Conservation (phyloP, 768 basidiomycete genomes). For the Trametopsis cervina region DNA sequence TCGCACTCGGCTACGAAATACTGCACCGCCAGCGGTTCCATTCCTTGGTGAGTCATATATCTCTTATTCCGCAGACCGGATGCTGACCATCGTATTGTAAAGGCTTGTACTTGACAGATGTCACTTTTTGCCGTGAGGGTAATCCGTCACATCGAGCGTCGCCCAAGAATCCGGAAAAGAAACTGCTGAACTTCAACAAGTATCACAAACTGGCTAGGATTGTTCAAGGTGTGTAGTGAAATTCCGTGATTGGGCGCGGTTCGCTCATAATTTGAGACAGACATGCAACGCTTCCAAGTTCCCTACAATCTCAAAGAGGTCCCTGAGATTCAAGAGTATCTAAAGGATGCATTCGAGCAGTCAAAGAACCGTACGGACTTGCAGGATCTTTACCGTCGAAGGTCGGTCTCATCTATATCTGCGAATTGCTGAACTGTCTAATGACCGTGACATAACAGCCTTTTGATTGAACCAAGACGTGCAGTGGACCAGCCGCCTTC, state of each 20-base stretch:
- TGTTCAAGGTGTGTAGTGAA: conserved; percentile 55
- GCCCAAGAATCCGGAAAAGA: conserved; percentile 65
- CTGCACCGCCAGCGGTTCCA: conserved; percentile 88
- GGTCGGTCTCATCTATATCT: conserved; percentile 37
- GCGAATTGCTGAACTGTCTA: conserved; percentile 7
- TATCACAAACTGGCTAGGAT: conserved; percentile 88
- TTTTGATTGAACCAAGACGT: conserved; percentile 80
- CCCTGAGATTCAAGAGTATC: conserved; percentile 79
- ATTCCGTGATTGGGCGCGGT: neutral
- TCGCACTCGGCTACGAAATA: conserved; percentile 77
- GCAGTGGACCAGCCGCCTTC: conserved; percentile 58
- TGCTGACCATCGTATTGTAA: neutral
- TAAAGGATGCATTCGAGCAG: conserved; percentile 67
- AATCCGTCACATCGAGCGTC: conserved; percentile 83
- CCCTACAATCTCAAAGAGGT: conserved; percentile 84
- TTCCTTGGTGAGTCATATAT: conserved; percentile 66
- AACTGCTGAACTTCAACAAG: conserved; percentile 93
- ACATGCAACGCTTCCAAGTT: conserved; percentile 90
- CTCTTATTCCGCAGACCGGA: neutral
- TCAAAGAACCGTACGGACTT: conserved; percentile 74
- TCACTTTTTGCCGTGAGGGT: conserved; percentile 94
- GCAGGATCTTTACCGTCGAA: conserved; percentile 80
- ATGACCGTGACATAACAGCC: conserved; percentile 31
- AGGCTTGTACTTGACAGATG: conserved; percentile 85
- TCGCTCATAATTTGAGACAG: conserved; percentile 29